phyloP scores from a whole-genome alignment of 352 stramenopile species.

The Phytophthora nicotianae region DNA sequence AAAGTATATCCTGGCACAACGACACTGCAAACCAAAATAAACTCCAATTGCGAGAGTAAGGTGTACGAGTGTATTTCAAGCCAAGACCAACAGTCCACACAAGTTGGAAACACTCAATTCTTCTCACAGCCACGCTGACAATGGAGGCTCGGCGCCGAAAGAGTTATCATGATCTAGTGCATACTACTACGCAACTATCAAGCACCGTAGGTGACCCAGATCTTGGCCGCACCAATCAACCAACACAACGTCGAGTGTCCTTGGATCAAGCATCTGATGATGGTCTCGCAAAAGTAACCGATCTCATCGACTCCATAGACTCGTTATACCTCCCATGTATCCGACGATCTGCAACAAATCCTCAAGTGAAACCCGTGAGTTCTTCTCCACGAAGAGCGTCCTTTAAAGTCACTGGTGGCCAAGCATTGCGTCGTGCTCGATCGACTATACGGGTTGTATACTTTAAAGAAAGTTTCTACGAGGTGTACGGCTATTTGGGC shows the following conservation, averaged over 20 bases:
- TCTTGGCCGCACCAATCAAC: background rate
- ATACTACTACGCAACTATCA: background rate
- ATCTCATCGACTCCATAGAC: slow-evolving; percentile 9
- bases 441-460: slow-evolving; percentile 13
- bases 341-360: background rate
- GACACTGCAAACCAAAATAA: slow-evolving; percentile 1
- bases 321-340: background rate
- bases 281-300: slow-evolving; percentile 3
- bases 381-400: slow-evolving; percentile 1
- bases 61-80: no score
- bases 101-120: background rate
- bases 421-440: slow-evolving; percentile 1
- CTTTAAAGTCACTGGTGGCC: slow-evolving; percentile 10
- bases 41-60: background rate
- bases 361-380: slow-evolving; percentile 17
- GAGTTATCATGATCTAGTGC: slow-evolving; percentile 7
- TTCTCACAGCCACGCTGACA: background rate
- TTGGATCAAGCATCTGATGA: slow-evolving; percentile 8
- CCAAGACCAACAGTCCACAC: background rate
- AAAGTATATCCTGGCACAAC: no score
- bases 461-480: slow-evolving; percentile 50
- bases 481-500: slow-evolving; percentile 49
- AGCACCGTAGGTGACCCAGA: slow-evolving; percentile 8
- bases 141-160: slow-evolving; percentile 22
- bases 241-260: slow-evolving; percentile 14